Evolutionary conservation across 1,284 basidiomycete genomes (phyloP), one percentile per base, ranked within the genome.

Genomic region (Naganishia sp.): DNA sequence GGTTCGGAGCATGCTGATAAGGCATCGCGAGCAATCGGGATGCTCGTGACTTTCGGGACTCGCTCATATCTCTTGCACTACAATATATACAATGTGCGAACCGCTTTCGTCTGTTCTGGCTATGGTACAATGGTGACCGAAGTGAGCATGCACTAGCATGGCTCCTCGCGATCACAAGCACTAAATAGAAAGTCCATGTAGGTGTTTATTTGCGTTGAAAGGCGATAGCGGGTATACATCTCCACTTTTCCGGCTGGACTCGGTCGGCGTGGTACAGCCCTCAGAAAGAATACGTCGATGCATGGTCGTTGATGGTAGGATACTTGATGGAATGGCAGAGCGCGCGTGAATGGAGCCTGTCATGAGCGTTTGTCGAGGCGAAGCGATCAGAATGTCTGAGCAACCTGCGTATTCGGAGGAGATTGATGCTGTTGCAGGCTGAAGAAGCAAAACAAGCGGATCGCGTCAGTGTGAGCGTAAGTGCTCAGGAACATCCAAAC

Each of bases 351-450:
- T 39, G 36, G 13, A 39, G 36, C 36, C 36, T 39, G 18, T 11
- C 28, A 53, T 13, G 31, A 31, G 6, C 9, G 31, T 13, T 53
- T 28, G 28, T 25, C 50, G 16, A 16, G 33, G n/a, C 13, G 13
- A 21, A 21, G 21, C n/a, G 39, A 61, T 61, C 23, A 80, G 69
- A 72, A 80, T 64, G 77, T 79, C 66, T 79, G 78, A 2, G 78
- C 75, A 55, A 76, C 78, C 5, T 78, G 78, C 66, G 78, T 78
- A 69, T 80, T 80, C 3, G 80, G 80, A 23, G 80, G 80, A 21
- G 78, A 79, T 72, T 81, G 79, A 67, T 80, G 79, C 64, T 78
- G 77, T 74, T 80, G 79, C 69, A 80, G 67, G 66, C 80, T 80
- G 63, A 1, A 11, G 21, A 16, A 11, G 9, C 56, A 23, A 36